Evolutionary conservation across 257 asterid genomes (phyloP).

Genomic region (Solanum commersonii): DNA sequence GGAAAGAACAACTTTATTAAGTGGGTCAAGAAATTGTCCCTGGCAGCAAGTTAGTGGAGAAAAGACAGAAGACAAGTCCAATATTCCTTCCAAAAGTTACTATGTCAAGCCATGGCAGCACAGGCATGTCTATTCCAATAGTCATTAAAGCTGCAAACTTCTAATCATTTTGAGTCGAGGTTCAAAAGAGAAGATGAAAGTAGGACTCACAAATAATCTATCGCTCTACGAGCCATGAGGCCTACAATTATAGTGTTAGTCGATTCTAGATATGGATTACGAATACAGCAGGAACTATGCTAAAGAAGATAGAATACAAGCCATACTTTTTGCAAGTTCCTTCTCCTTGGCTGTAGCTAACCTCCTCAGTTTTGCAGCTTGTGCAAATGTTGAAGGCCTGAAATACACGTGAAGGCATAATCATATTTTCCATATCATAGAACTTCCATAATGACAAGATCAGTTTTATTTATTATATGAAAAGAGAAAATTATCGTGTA

Average conservation of each 20-base stretch:
- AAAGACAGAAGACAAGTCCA: background rate
- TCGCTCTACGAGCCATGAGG: background rate
- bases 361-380: constrained; percentile 90
- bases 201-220: background rate
- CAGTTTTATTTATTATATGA: background rate
- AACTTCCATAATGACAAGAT: background rate
- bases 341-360: constrained; percentile 84
- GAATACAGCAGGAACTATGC: background rate
- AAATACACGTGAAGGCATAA: constrained; percentile 2
- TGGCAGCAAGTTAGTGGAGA: background rate
- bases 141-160: background rate
- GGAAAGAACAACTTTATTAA: background rate
- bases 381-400: constrained; percentile 99
- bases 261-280: background rate
- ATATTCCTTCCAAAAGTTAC: background rate
- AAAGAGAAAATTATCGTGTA: background rate
- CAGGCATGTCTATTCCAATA: background rate
- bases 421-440: background rate
- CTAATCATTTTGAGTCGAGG: background rate
- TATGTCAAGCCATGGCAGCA: background rate
- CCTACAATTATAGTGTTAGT: background rate
- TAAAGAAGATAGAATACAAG: background rate
- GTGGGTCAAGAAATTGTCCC: background rate
- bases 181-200: background rate
- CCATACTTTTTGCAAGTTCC: constrained; percentile 72